phyloP scores from a whole-genome alignment of 805 yeast species.

The Hanseniaspora jakobsenii region DNA sequence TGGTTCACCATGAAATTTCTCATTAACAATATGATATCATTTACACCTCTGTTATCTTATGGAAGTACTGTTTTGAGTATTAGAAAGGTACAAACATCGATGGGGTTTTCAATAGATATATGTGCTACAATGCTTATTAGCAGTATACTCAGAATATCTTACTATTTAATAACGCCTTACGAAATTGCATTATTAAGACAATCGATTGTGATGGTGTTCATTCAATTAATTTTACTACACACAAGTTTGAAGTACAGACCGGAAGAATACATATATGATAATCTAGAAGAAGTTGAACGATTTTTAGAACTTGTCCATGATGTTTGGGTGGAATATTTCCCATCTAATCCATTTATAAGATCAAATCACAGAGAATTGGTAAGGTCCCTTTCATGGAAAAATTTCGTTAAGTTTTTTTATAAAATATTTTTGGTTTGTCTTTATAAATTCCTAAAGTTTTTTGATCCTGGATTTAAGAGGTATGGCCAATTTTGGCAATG shows the following conservation, averaged over 20 bases:
- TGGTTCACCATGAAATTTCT: constrained; percentile 44
- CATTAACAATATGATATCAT: constrained; percentile 54
- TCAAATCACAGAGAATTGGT: constrained; percentile 24
- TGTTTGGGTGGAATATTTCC: constrained; percentile 28
- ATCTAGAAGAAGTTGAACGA: constrained; percentile 29
- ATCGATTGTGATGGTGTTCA: constrained; percentile 70
- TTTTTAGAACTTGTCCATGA: constrained; percentile 24
- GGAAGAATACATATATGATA: constrained; percentile 31
- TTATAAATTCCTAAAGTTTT: constrained; percentile 41
- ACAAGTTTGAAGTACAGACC: constrained; percentile 51
- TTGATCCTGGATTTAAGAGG: constrained; percentile 58
- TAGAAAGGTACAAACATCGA: constrained; percentile 46
- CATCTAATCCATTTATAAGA: constrained; percentile 21
- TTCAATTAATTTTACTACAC: constrained; percentile 54
- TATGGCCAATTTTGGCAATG: constrained; percentile 79
- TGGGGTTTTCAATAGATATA: constrained; percentile 82
- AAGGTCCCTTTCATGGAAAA: constrained; percentile 20
- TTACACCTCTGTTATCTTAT: constrained; percentile 78
- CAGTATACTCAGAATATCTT: constrained; percentile 57
- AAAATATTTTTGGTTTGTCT: constrained; percentile 24
- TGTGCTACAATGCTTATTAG: constrained; percentile 85
- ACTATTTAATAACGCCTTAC: constrained; percentile 68
- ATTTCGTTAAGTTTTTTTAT: constrained; percentile 20
- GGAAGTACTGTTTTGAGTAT: constrained; percentile 72
- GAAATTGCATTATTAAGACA: constrained; percentile 71